Evolutionary conservation across 129 eudicot genomes (phyloP), one percentile per base, ranked within the genome.

Genomic region (Gnaphalium uliginosum): DNA sequence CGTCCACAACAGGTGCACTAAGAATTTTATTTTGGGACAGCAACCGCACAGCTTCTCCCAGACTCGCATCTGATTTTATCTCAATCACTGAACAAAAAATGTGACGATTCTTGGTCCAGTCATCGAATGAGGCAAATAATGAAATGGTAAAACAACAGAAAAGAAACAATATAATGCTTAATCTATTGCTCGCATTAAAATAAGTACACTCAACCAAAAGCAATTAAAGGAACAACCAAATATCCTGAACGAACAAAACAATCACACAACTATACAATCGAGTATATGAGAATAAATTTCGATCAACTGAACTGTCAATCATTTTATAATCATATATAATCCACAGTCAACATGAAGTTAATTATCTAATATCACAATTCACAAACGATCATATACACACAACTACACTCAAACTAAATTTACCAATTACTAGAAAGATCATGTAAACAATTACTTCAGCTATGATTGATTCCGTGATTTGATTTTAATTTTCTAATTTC

Each of bases 1-100:
- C 91, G 26, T 94, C 86, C 65, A 90, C 96, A 68, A 94, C 97
- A n/a, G 96, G 98, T 6, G 95, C 97, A 73, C 98, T 88, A 5
- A 94, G 88, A 70, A 94, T 60, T 81, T 84, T 94, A 75, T 90
- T 87, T 71, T 85, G 77, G 17, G 98, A 82, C 48, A 94, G 80
- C 79, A 94, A 75, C 66, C 85, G 82, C 27, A 94, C 98, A 10
- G 96, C 97, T 74, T 90, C 98, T 39, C 91, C 96, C 68, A 94
- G 74, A 81, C 93, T 88, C 37, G 93, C 77, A 73, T 90, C 96
- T 5, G 98, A 94, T 7, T 57, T 89, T 63, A 94, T 94, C 87
- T 94, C 98, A 32, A 88, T 72, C 23, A 86, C 98, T 88, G 84
- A 8, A 87, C 59, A 71, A 68, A 64, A 58, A 11, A 5, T 33